Evolutionary conservation across 495 filamentous ascomycete genomes (phyloP).

Genomic region (Pyrenula massariospora): DNA sequence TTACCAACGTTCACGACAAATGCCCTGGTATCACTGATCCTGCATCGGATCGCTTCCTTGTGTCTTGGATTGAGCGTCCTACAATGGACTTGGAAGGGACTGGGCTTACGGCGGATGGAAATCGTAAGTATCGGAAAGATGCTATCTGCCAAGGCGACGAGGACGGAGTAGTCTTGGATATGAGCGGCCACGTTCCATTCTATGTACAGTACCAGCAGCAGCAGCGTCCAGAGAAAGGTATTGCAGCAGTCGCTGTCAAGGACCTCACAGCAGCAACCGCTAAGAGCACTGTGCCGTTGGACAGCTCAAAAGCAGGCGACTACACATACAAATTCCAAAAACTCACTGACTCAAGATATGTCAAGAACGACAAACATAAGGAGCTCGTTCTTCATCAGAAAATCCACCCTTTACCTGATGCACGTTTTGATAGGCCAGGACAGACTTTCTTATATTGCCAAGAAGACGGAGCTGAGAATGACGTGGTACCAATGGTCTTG

Average conservation of each 20-base stretch:
- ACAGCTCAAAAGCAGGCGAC: slow-evolving; percentile 66
- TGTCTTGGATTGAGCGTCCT: slow-evolving; percentile 76
- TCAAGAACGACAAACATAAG: slow-evolving; percentile 47
- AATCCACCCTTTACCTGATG: slow-evolving; percentile 70
- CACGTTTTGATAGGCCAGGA: slow-evolving; percentile 72
- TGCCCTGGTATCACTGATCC: slow-evolving; percentile 74
- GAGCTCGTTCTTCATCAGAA: slow-evolving; percentile 62
- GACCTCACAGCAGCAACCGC: slow-evolving; percentile 60
- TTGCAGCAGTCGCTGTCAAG: slow-evolving; percentile 46
- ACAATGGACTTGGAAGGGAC: slow-evolving; percentile 47
- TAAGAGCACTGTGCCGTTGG: slow-evolving; percentile 64
- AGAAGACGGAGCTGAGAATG: slow-evolving; percentile 44
- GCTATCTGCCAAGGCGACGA: slow-evolving; percentile 90
- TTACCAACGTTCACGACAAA: slow-evolving; percentile 63
- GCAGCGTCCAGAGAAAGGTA: slow-evolving; percentile 50
- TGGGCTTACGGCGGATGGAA: slow-evolving; percentile 30
- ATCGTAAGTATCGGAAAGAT: slow-evolving; percentile 49
- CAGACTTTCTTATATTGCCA: slow-evolving; percentile 93
- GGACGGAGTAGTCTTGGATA: slow-evolving; percentile 67
- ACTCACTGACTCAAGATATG: slow-evolving; percentile 74
- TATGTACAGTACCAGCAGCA: slow-evolving; percentile 69
- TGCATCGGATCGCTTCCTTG: slow-evolving; percentile 58
- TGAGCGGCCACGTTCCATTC: slow-evolving; percentile 77
- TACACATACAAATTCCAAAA: slow-evolving; percentile 80
- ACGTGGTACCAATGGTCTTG: slow-evolving; percentile 74